Conservation (phyloP, 805 yeast genomes). For the Ascoidea tarda region DNA sequence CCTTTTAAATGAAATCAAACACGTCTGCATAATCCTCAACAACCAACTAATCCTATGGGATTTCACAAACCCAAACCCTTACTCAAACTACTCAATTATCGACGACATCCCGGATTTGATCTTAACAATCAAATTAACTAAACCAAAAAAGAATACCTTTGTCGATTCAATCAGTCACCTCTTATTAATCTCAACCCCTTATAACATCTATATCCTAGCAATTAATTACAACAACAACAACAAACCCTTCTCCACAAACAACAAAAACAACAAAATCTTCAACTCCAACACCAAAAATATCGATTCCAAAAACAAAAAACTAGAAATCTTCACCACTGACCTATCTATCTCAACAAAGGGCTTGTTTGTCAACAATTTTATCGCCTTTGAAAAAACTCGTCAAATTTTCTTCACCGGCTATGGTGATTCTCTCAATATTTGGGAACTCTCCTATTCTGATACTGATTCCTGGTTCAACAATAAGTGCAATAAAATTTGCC, state of each 20-base stretch:
- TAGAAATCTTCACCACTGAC: slow-evolving; percentile 72
- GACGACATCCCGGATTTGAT: slow-evolving; percentile 76
- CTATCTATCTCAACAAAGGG: slow-evolving; percentile 74
- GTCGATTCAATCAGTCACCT: slow-evolving; percentile 62
- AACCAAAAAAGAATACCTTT: slow-evolving; percentile 72
- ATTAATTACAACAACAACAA: slow-evolving; percentile 24
- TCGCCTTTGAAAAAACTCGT: slow-evolving; percentile 45
- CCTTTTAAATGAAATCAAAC: slow-evolving; percentile 59
- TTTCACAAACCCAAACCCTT: slow-evolving; percentile 29
- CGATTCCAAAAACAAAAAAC: slow-evolving; percentile 17
- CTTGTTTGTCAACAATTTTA: slow-evolving; percentile 49
- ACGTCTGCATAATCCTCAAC: slow-evolving; percentile 81
- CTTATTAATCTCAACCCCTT: slow-evolving; percentile 66
- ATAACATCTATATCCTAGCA: slow-evolving; percentile 65
- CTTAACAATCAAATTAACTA: slow-evolving; percentile 59
- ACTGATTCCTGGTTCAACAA: slow-evolving; percentile 79
- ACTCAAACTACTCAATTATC: slow-evolving; percentile 59
- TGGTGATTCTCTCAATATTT: slow-evolving; percentile 63
- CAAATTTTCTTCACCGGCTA: slow-evolving; percentile 79
- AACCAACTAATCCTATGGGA: slow-evolving; percentile 80
- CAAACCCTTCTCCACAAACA: no score
- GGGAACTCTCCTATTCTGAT: slow-evolving; percentile 78
- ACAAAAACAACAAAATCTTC: no score
- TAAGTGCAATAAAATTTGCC: slow-evolving; percentile 70
- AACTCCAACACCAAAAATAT: no score